Base-by-base conservation (phyloP, 768 basidiomycete genomes). In the Sutorius australiensis region DNA sequence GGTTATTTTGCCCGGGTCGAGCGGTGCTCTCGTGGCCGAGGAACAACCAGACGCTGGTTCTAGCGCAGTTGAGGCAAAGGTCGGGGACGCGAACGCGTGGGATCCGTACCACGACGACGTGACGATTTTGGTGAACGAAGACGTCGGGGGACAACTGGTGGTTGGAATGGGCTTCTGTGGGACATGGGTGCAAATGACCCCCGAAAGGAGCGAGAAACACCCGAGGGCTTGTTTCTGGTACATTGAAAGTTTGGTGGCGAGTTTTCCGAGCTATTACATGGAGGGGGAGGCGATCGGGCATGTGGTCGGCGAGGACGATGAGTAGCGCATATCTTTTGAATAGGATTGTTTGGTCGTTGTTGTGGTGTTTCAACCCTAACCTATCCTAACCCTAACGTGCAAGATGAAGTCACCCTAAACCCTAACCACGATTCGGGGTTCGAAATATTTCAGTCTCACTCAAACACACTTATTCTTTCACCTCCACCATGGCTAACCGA, bases 181-280 rank as follows among this genome's bases (percentile, higher is more conserved):
- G 17, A 70, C 64, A 13, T 73, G 72, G 73, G 69, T 73, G 30
- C 65, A 73, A 54, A 58, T 74, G 13, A 51, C 61, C 8, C 60
- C 56, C 0, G 55, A 61, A 37, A 61, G 55, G 37, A 19, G 13
- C 0, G 17, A 42, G 28, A 51, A 40, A 7, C 57, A 56, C 24
- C 41, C 48, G 6, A 44, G 58, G 16, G 67, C 58, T 28, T 61
- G 63, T 43, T 81, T 70, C 56, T 86, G 84, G 84, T 86, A 84
- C 62, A 68, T 81, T 36, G 81, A 85, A 57, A 73, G 76, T 32
- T 37, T 84, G 43, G 67, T 73, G 37, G 70, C 76, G 54, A 73
- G 71, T 16, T 59, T 83, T 24, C 77, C 83, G 6, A 83, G 82
- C 54, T 86, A 74, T 51, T 73, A 76, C 60, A 61, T 57, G 13